Base-by-base conservation (phyloP, 768 basidiomycete species). In the Mycena vulgaris region DNA sequence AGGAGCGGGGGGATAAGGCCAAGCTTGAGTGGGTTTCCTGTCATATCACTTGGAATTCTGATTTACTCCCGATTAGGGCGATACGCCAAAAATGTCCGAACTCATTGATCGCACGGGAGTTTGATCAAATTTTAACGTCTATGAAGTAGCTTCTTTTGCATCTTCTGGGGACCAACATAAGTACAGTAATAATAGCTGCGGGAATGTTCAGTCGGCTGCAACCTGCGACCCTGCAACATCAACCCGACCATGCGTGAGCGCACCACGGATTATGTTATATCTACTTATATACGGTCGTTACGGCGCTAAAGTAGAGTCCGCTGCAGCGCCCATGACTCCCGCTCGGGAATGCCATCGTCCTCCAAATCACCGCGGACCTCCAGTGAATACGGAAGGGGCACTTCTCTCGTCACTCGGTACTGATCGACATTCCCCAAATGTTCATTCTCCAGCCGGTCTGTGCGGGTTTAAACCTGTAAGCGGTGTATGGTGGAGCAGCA, bases 351-450 rank as follows among this genome's bases (percentile, higher is more conserved):
- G 23, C 39, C 39, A 8, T 63, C 58, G 2, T 69, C 68, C 30
- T 69, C 62, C 30, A 56, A 28, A 47, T 69, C 68, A 9, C 53
- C 60, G 37, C 61, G 67, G 67, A 59, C 53, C 21, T 62, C 47
- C 5, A 55, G 51, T 2, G 53, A 33, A 53, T 97, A 97, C 2
- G 95, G 95, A 37, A 98, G 80, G 0, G 95, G 93, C 17, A 95
- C 90, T 75, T 98, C 95, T 28, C 92, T 86, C 2, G 93, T 95
- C 48, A 94, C 90, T 27, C 96, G 94, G 79, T 95, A 97, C 75
- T 25, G 95, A 86, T 95, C 95, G 80, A 94, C 89, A 79, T 98
- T 98, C 84, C 94, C 94, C 30, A 97, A 82, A 72, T 98, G 96
- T 81, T 98, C 96, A 81, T 94, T 96, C 79, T 97, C 94, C 47